Conservation (phyloP, 352 stramenopile genomes). For the Phytopythium montanum region DNA sequence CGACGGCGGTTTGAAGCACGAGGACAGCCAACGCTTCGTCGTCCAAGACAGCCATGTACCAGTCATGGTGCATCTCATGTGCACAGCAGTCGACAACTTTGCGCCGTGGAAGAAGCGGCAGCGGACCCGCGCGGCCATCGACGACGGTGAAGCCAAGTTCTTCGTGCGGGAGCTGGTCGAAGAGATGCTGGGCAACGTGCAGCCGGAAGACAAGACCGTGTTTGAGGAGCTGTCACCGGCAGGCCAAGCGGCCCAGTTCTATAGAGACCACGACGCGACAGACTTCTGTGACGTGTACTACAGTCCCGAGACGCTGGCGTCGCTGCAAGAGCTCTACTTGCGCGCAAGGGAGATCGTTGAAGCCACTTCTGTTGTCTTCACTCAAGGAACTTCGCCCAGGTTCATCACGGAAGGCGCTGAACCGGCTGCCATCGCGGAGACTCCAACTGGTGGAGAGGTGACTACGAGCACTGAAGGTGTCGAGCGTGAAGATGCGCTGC, state of each 20-base stretch:
- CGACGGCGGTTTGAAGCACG: background rate
- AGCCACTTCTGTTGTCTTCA: background rate
- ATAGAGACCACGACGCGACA: slow-evolving; percentile 14
- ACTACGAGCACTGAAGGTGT: background rate
- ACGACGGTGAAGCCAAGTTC: slow-evolving; percentile 28
- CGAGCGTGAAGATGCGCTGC: background rate
- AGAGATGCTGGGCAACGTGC: slow-evolving; percentile 38
- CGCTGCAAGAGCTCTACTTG: slow-evolving; percentile 20
- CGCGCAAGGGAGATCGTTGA: background rate
- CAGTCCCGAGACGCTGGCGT: slow-evolving; percentile 14
- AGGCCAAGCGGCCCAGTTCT: slow-evolving; percentile 28
- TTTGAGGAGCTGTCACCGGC: slow-evolving; percentile 26
- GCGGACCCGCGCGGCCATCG: slow-evolving; percentile 12
- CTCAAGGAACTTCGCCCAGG: background rate
- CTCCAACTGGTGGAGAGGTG: background rate
- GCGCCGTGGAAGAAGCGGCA: slow-evolving; percentile 22
- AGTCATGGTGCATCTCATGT: slow-evolving; percentile 40
- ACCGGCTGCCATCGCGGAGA: background rate
- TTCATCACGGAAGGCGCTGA: background rate
- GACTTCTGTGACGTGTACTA: slow-evolving; percentile 40
- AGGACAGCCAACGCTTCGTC: background rate
- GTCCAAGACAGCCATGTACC: slow-evolving; percentile 8
- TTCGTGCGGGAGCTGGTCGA: slow-evolving; percentile 57
- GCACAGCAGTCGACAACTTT: slow-evolving; percentile 65
- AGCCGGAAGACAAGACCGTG: slow-evolving; percentile 16